Conservation (phyloP, 2,329 filamentous ascomycete genomes). For the Xylariaceae sp. region DNA sequence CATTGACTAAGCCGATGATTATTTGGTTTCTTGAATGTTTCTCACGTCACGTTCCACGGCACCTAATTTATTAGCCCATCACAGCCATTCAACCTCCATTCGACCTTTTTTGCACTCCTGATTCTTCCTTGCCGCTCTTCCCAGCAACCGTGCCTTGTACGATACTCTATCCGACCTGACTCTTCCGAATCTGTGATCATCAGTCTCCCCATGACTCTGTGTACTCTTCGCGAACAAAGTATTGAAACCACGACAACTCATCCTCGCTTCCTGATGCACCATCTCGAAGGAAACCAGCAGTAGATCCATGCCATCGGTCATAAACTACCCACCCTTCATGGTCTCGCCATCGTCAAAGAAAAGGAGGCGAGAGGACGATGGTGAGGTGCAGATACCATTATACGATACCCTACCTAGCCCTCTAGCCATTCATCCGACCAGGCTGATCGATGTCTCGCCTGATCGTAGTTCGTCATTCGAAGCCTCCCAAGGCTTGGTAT, state of each 20-base stretch:
- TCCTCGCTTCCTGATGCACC: neutral
- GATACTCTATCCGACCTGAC: too few relatives aligned
- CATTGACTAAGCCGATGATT: too few relatives aligned
- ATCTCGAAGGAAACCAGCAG: conserved; percentile 1
- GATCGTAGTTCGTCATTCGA: conserved; percentile 14
- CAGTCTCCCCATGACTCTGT: too few relatives aligned
- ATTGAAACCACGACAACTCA: neutral
- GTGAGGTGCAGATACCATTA: conserved; percentile 24
- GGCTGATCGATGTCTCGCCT: conserved; percentile 18
- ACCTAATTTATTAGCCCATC: too few relatives aligned
- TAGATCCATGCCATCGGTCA: conserved; percentile 35
- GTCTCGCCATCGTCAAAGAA: conserved; percentile 34
- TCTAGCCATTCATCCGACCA: conserved; percentile 10
- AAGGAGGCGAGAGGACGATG: conserved; percentile 33
- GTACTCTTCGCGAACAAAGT: too few relatives aligned
- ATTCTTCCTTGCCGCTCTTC: too few relatives aligned
- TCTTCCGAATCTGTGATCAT: too few relatives aligned
- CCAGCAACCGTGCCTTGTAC: too few relatives aligned
- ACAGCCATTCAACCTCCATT: too few relatives aligned
- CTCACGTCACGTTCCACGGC: too few relatives aligned
- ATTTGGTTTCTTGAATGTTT: too few relatives aligned
- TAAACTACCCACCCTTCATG: conserved; percentile 18
- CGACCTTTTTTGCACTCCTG: too few relatives aligned
- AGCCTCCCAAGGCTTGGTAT: conserved; percentile 19
- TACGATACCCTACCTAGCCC: conserved; percentile 17